Evolutionary conservation across 495 filamentous ascomycete species (phyloP).

Genomic region (Daldinia concentrica): DNA sequence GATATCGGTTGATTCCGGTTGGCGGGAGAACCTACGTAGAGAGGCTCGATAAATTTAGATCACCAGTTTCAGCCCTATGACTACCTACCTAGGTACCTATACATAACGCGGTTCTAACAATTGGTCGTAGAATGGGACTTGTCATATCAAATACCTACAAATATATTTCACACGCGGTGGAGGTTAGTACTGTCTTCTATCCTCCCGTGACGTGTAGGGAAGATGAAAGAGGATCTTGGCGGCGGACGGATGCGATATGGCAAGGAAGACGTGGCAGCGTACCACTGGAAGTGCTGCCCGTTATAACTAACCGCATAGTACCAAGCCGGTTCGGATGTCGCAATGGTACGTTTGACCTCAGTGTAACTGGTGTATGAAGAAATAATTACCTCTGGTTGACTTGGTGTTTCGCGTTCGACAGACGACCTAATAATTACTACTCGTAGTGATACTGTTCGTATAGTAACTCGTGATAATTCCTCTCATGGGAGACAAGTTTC

Average conservation of each 20-base stretch:
- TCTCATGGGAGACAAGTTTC: neutral
- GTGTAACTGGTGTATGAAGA: neutral
- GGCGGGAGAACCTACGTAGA: slow-evolving; percentile 20
- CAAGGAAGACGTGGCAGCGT: slow-evolving; percentile 20
- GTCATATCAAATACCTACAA: neutral
- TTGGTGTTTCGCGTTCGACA: neutral
- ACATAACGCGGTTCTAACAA: neutral
- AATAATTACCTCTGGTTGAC: neutral
- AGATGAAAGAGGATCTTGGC: slow-evolving; percentile 17
- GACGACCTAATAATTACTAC: neutral
- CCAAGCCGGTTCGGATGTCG: slow-evolving; percentile 10
- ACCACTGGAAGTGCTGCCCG: slow-evolving; percentile 17
- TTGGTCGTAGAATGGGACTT: neutral
- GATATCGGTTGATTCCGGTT: slow-evolving; percentile 26
- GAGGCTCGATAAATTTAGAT: slow-evolving; percentile 34
- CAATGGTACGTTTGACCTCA: slow-evolving; percentile 13
- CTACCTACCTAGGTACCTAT: too few relatives aligned
- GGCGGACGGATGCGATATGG: slow-evolving; percentile 5
- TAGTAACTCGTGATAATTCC: neutral
- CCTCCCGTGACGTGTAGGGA: neutral
- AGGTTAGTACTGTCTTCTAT: neutral
- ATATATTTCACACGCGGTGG: neutral
- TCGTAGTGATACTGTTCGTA: neutral
- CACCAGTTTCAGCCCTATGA: slow-evolving; percentile 35
- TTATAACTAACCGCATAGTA: slow-evolving; percentile 7